Evolutionary conservation across 2,329 filamentous ascomycete species (phyloP), one percentile per base, ranked within the genome.

Genomic region (Ophiostoma perfectum): DNA sequence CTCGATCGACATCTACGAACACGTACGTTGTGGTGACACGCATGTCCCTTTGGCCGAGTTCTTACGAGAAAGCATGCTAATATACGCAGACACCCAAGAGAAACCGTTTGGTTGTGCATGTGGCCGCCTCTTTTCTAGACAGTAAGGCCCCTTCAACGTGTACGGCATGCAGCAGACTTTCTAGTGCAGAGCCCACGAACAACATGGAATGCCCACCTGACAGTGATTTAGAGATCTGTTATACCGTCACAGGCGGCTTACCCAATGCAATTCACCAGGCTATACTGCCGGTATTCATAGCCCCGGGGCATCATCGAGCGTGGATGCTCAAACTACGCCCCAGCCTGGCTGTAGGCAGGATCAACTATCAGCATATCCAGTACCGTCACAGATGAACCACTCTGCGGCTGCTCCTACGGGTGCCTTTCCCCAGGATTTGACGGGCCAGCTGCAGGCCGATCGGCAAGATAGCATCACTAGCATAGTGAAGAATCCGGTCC

Each of bases 1-100:
- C 44, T 66, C 16, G 45, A 66, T 52, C 44, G 64, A 14, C 64
- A 66, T 52, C 44, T 66, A 36, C 44, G 64, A 39, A 66, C 64
- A 52, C 64, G 64, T 66, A 66, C 12, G 64, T 65, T 38, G 44
- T 27, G 49, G 49, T 27, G n/a, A 55, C 27, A 27, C 27, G 27
- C 27, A 27, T 27, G 27, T 27, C 27, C 27, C 27, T 27, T 27
- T 27, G 27, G 27, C 27, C n/a, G 9, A n/a, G 4, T 5, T 64
- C 44, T 64, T 64, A 2, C 14, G 38, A 45, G 38, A 12, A 18
- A 18, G 38, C 38, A 47, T 52, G 44, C 38, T n/a, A 47, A 47
- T 36, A 0, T n/a, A 38, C 39, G 12, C 14, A 66, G 64, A 66
- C 47, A 66, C 64, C 14, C 64, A 66, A n/a, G 64, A 66, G 45